These are phyloP conservation scores for Rhododendron ovatum DNA, from an alignment of 148 eudicot species.

Conservation along the genomic window DNA sequence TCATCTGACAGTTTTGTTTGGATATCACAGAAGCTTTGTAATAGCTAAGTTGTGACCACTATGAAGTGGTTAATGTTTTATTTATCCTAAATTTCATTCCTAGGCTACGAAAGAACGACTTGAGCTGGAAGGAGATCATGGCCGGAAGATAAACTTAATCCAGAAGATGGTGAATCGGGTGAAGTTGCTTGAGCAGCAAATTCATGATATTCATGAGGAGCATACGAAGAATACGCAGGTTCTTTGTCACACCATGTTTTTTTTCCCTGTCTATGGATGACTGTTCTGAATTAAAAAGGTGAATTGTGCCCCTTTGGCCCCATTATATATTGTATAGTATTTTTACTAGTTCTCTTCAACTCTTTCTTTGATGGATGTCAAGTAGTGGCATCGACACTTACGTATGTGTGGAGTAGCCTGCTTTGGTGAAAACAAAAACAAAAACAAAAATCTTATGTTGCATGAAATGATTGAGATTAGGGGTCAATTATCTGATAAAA, in stretches of 20 bases:
- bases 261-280: not conserved
- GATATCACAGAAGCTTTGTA: not conserved
- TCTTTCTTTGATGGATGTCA: not conserved
- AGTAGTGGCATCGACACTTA: not conserved
- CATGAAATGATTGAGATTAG: not conserved
- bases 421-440: not conserved
- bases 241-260: not conserved
- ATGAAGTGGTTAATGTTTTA: not conserved
- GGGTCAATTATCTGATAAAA: not conserved
- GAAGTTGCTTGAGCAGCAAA: slow-evolving; percentile 50
- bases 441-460: not conserved
- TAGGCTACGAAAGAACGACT: slow-evolving; percentile 65
- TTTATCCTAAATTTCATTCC: slow-evolving; percentile 8
- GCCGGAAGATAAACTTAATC: slow-evolving; percentile 30
- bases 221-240: slow-evolving; percentile 74
- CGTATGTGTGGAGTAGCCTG: not conserved
- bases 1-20: not conserved
- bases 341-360: not conserved
- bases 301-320: not conserved
- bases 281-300: not conserved
- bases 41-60: not conserved
- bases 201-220: slow-evolving; percentile 58
- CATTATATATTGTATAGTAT: not conserved
- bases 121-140: slow-evolving; percentile 56
- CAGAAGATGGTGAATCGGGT: slow-evolving; percentile 41